These are phyloP conservation scores for Bipolaris sorokiniana DNA, from an alignment of 2,329 filamentous ascomycete species.

Conservation along the genomic window DNA sequence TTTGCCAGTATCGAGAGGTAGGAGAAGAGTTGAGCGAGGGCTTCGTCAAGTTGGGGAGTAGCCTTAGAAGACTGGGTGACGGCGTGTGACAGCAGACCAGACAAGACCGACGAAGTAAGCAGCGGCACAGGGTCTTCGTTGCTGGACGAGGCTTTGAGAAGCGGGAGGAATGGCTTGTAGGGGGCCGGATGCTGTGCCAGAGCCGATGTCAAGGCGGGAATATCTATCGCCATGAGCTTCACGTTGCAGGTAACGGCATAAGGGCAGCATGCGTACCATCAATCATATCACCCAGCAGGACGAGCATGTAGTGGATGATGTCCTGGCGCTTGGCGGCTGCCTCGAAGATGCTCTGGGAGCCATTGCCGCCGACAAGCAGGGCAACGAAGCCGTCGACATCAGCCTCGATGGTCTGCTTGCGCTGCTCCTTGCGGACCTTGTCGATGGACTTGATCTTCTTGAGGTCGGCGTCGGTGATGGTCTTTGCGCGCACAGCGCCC, in stretches of 20 bases:
- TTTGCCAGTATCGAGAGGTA: conserved; percentile 86
- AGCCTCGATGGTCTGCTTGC: conserved; percentile 78
- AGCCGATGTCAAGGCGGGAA: conserved; percentile 76
- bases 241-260: neutral
- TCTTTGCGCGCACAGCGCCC: conserved; percentile 89
- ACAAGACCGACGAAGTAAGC: conserved; percentile 85
- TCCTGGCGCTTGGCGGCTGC: conserved; percentile 80
- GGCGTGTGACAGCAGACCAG: conserved; percentile 73
- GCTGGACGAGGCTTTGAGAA: conserved; percentile 82
- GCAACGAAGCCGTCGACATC: conserved; percentile 80
- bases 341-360: conserved; percentile 78
- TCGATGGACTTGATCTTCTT: conserved; percentile 96
- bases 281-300: conserved; percentile 84
- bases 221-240: conserved; percentile 61
- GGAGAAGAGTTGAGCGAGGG: conserved; percentile 80
- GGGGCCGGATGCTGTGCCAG: conserved; percentile 74
- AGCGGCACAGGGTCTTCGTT: conserved; percentile 87
- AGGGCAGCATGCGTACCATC: conserved; percentile 64
- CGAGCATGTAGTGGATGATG: conserved; percentile 93
- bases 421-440: conserved; percentile 91
- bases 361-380: conserved; percentile 74
- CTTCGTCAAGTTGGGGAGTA: conserved; percentile 69
- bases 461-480: conserved; percentile 90
- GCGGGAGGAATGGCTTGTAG: conserved; percentile 79
- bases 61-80: conserved; percentile 66